Evolutionary conservation across 768 basidiomycete species (phyloP), one percentile per base, ranked within the genome.

Genomic region (Hypholoma sublateritium): DNA sequence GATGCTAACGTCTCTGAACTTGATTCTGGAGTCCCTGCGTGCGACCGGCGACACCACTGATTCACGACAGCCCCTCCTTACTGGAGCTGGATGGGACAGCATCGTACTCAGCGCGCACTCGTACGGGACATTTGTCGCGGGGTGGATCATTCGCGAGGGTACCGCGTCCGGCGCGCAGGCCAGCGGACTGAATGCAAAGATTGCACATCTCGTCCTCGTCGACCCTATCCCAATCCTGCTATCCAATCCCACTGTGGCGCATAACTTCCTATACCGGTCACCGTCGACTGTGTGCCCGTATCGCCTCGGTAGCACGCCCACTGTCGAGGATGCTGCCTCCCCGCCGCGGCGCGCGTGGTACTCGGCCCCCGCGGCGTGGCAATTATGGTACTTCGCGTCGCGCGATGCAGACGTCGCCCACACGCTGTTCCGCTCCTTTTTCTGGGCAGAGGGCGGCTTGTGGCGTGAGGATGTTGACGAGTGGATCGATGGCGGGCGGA

Each of bases 181-280:
- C 5, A 48, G 46, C 39, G 21, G 36, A 34, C 65, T 73, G 12
- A 69, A 53, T 9, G 60, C 28, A 68, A 69, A 75, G 41, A 70
- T 88, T 58, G 66, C 74, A 1, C 73, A 79, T 17, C 67, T 71
- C 24, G 68, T 87, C 24, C 72, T 89, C 45, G 71, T 87, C 44
- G 87, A 88, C 69, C 87, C 86, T 2, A 84, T 88, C 36, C 84
- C 86, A 0, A 77, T 89, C 59, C 70, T 88, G 2, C 74, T 88
- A 6, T 84, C 87, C 69, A 76, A 82, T 41, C 83, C 87, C 5
- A 62, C 77, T n/a, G 79, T 87, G 43, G 84, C 85, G 17, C 79
- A 77, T 66, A 87, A 87, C 66, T 88, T 89, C 56, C 72, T 89
- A 37, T 87, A 88, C 69, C 81, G 87, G 19, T 52, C 64, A 8